Conservation (phyloP, 148 eudicot species). For the Vaccinium macrocarpon region DNA sequence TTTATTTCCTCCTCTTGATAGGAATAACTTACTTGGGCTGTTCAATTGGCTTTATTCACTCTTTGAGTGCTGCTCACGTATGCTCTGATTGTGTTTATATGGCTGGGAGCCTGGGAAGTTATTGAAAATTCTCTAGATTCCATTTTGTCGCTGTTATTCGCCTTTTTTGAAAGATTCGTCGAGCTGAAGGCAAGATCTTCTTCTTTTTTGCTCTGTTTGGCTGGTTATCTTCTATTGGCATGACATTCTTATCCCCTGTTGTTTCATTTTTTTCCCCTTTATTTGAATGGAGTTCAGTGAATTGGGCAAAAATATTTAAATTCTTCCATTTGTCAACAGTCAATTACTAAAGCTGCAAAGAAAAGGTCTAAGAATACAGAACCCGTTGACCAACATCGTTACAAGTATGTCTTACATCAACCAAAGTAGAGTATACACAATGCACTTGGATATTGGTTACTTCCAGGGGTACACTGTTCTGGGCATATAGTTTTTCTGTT, state of each 20-base stretch:
- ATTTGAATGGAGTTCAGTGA: not conserved
- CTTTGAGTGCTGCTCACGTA: not conserved
- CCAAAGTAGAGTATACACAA: not conserved
- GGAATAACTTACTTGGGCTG: not conserved
- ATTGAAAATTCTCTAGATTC: too few relatives aligned
- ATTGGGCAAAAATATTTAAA: not conserved
- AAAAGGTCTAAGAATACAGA: not conserved
- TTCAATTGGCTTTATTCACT: not conserved
- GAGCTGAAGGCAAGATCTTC: not conserved
- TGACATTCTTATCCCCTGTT: not conserved
- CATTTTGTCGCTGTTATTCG: too few relatives aligned
- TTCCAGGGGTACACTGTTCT: too few relatives aligned
- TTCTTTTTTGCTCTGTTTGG: not conserved
- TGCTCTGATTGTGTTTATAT: not conserved
- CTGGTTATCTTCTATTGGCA: not conserved
- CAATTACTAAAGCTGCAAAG: not conserved
- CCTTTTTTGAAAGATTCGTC: not conserved
- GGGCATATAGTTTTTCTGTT: not conserved
- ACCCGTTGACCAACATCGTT: not conserved
- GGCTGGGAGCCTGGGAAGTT: not conserved
- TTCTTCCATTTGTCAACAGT: not conserved
- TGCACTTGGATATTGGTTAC: not conserved
- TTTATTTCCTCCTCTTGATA: not conserved
- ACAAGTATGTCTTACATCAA: not conserved
- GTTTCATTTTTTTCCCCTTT: too few relatives aligned